phyloP scores from a whole-genome alignment of 345 rosid genomes.

The Sonneratia alba region DNA sequence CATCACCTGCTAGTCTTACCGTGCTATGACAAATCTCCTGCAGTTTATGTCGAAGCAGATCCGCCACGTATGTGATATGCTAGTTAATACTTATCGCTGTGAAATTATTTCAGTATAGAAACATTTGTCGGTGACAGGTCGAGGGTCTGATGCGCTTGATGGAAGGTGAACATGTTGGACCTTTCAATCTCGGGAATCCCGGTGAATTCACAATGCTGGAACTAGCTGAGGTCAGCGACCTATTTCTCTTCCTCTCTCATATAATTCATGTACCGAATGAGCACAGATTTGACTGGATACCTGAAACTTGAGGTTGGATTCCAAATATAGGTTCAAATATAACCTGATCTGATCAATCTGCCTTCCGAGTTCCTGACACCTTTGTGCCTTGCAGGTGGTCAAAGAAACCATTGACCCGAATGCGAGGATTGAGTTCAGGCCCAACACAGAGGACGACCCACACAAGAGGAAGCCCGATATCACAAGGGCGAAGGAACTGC shows the following conservation, averaged over 20 bases:
- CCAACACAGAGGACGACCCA: conserved; percentile 95
- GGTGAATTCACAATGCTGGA: conserved; percentile 99
- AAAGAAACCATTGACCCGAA: conserved; percentile 92
- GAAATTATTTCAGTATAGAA: background rate
- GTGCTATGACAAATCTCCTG: background rate
- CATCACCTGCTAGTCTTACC: background rate
- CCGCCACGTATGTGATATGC: too few species aligned
- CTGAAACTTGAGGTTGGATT: background rate
- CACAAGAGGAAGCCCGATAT: conserved; percentile 99
- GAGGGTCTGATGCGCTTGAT: conserved; percentile 96
- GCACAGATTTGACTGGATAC: background rate
- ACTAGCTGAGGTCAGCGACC: conserved; percentile 63
- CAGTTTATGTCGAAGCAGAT: background rate
- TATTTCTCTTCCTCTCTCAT: background rate
- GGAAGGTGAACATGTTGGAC: conserved; percentile 99
- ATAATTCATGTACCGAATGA: background rate
- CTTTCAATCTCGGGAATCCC: conserved; percentile 94
- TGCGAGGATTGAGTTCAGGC: conserved; percentile 86
- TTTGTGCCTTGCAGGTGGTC: conserved; percentile 47
- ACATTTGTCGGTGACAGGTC: conserved; percentile 35
- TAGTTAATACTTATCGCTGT: background rate
- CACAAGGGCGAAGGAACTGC: conserved; percentile 72
- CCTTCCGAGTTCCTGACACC: too few species aligned
- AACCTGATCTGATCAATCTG: too few species aligned
- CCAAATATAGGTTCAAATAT: too few species aligned